Conservation (phyloP, 129 eudicot genomes). For the Heracleum sosnowskyi region DNA sequence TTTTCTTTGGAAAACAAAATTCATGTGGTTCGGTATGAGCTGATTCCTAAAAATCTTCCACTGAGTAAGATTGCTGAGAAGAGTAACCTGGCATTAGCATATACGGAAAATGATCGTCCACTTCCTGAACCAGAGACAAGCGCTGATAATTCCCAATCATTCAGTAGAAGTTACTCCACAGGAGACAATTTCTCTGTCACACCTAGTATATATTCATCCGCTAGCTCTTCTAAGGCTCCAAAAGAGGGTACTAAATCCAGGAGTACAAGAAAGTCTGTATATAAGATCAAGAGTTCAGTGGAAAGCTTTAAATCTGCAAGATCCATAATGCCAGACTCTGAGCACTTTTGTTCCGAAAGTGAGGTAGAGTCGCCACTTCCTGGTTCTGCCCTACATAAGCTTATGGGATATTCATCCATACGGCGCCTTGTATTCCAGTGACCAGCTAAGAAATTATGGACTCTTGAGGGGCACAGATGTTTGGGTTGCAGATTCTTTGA, state of each 20-base stretch:
- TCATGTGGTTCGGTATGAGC: conserved; percentile 34
- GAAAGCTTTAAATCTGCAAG: conserved; percentile 25
- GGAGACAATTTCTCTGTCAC: conserved; percentile 22
- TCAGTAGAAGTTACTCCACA: conserved; percentile 36
- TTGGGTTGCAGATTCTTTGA: not conserved
- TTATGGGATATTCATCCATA: conserved; percentile 82
- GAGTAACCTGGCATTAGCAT: conserved; percentile 10
- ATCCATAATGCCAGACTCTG: conserved; percentile 16
- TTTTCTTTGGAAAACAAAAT: conserved; percentile 38
- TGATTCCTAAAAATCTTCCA: conserved; percentile 43
- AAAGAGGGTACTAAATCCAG: conserved; percentile 26
- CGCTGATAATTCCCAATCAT: conserved; percentile 47
- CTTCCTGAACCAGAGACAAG: conserved; percentile 28
- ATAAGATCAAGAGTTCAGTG: conserved; percentile 4
- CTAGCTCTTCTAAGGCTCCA: conserved; percentile 22
- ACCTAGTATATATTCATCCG: conserved; percentile 22
- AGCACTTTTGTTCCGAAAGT: conserved; percentile 35
- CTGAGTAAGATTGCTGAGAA: conserved; percentile 48
- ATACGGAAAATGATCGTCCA: not conserved
- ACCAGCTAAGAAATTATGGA: conserved; percentile 5
- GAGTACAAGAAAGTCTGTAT: not conserved
- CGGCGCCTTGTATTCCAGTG: conserved; percentile 42
- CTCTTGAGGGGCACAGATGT: conserved; percentile 4
- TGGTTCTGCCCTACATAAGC: conserved; percentile 65
- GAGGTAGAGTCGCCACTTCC: conserved; percentile 38